Evolutionary conservation across 2,329 filamentous ascomycete genomes (phyloP).

Genomic region (Ceratocystiopsis minuta): DNA sequence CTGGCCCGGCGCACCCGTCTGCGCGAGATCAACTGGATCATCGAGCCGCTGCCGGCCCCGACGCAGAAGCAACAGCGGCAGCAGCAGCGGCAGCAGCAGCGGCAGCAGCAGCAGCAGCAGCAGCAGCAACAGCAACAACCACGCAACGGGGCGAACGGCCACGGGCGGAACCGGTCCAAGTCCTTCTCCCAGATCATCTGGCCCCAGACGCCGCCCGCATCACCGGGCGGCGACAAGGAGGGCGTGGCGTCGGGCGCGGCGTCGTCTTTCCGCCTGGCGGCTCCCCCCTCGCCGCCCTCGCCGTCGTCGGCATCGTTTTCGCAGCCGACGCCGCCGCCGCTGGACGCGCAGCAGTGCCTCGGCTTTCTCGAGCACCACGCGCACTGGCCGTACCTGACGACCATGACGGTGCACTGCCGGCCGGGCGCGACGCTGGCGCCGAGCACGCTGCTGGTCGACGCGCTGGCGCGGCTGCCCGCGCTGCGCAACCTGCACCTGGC

Average conservation of each 20-base stretch:
- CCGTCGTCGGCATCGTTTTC: not conserved
- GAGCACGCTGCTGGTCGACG: slow-evolving; percentile 30
- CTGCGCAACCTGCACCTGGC: slow-evolving; percentile 43
- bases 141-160: not conserved
- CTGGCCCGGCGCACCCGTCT: slow-evolving; percentile 37
- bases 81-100: slow-evolving; percentile 8
- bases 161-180: not conserved
- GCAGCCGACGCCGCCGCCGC: slow-evolving; percentile 16
- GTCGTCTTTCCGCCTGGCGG: not conserved
- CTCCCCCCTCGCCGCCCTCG: not conserved
- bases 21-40: slow-evolving; percentile 40
- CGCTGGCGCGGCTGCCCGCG: slow-evolving; percentile 31
- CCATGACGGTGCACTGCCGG: slow-evolving; percentile 39
- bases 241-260: not conserved
- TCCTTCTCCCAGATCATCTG: slow-evolving; percentile 4
- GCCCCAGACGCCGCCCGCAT: slow-evolving; percentile 1
- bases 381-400: slow-evolving; percentile 36
- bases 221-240: not conserved
- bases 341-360: slow-evolving; percentile 20
- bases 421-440: slow-evolving; percentile 36
- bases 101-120: not conserved
- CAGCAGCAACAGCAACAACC: not conserved
- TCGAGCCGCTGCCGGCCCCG: slow-evolving; percentile 23
- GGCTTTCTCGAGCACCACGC: slow-evolving; percentile 25
- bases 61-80: slow-evolving; percentile 9